phyloP scores from a whole-genome alignment of 108 stramenopile genomes.

The Skeletonema grethae region DNA sequence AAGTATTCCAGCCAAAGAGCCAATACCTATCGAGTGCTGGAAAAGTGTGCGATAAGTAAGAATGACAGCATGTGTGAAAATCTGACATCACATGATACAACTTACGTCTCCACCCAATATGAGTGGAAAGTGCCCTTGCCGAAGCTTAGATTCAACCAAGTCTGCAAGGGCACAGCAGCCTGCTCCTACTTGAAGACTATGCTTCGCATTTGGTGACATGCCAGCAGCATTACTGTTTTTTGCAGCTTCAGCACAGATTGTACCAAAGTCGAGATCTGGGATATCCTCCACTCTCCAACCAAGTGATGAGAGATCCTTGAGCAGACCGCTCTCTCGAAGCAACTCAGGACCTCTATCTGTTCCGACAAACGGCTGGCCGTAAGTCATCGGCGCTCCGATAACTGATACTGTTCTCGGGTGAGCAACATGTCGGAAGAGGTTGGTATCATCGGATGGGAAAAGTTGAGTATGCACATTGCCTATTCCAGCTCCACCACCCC shows the following conservation, averaged over 20 bases:
- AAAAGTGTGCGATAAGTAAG: no score
- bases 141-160: slow-evolving; percentile 62
- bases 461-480: slow-evolving; percentile 70
- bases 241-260: slow-evolving; percentile 27
- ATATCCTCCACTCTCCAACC: slow-evolving; percentile 89
- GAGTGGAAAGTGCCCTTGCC: slow-evolving; percentile 80
- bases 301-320: slow-evolving; percentile 63
- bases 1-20: slow-evolving; percentile 91
- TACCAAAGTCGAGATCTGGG: slow-evolving; percentile 75
- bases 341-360: slow-evolving; percentile 80
- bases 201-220: slow-evolving; percentile 67
- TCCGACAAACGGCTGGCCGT: slow-evolving; percentile 89
- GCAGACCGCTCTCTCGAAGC: slow-evolving; percentile 72
- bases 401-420: slow-evolving; percentile 53
- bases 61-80: no score
- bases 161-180: slow-evolving; percentile 57
- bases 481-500: slow-evolving; percentile 49
- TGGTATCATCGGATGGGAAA: slow-evolving; percentile 28
- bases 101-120: slow-evolving; percentile 92
- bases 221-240: neutral
- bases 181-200: slow-evolving; percentile 56
- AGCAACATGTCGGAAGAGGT: slow-evolving; percentile 43
- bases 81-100: no score
- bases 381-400: slow-evolving; percentile 88
- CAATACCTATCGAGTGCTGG: slow-evolving; percentile 91